Evolutionary conservation across 2,329 filamentous ascomycete species (phyloP).

Genomic region (Stachybotrys chlorohalonatus): DNA sequence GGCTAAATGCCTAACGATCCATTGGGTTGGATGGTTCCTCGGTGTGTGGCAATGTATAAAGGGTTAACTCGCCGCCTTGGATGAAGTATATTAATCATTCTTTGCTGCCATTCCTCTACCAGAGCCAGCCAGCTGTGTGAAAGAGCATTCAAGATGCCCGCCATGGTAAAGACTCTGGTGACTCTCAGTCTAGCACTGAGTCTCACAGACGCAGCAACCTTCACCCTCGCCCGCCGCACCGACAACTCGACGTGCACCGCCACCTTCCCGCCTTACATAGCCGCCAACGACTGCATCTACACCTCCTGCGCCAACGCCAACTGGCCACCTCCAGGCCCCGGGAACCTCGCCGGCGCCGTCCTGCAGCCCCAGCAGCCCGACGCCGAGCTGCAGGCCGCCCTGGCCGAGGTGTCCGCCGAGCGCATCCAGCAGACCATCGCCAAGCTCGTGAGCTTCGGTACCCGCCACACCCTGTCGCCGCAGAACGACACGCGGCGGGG

Average conservation of each 20-base stretch:
- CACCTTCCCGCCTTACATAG: slow-evolving; percentile 3
- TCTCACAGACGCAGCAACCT: neutral
- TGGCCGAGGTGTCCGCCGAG: slow-evolving; percentile 22
- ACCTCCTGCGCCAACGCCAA: slow-evolving; percentile 11
- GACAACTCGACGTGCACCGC: neutral
- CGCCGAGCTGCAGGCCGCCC: slow-evolving; percentile 8
- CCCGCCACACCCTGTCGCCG: slow-evolving; percentile 44
- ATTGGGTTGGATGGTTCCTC: neutral
- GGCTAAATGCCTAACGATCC: too few relatives aligned
- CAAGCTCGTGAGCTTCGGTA: slow-evolving; percentile 47
- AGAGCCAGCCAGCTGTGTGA: too few relatives aligned
- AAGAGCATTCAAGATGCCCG: neutral
- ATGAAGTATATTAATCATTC: too few relatives aligned
- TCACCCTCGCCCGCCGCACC: neutral
- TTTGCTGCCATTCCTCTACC: too few relatives aligned
- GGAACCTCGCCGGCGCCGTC: slow-evolving; percentile 6
- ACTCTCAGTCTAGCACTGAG: neutral
- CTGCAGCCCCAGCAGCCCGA: slow-evolving; percentile 13
- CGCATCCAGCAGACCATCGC: slow-evolving; percentile 41
- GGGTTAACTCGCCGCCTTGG: neutral
- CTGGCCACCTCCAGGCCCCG: slow-evolving; percentile 10
- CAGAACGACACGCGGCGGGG: slow-evolving; percentile 41
- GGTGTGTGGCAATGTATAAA: neutral
- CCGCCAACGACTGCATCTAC: slow-evolving; percentile 3
- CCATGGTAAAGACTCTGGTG: neutral